phyloP scores from a whole-genome alignment of 2,329 filamentous ascomycete genomes.

The Colletotrichum ledebouriae region DNA sequence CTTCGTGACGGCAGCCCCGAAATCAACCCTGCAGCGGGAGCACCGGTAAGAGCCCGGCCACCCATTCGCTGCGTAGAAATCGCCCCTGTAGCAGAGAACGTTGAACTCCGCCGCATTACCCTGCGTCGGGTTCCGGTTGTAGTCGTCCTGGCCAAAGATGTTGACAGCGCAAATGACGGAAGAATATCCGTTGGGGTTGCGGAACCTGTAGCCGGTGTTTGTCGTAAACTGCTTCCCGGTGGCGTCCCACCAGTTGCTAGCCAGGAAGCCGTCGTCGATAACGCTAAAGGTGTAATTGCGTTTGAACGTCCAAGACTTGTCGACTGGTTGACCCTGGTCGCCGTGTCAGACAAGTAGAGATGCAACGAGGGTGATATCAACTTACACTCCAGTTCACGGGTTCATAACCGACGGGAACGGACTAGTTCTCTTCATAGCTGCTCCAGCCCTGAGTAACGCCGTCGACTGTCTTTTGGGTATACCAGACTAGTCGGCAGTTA shows the following conservation, averaged over 20 bases:
- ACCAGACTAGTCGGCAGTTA: constrained; percentile 1
- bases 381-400: constrained; percentile 2
- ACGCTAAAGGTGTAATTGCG: constrained; percentile 19
- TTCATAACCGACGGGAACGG: background rate
- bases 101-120: background rate
- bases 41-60: background rate
- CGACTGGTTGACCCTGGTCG: background rate
- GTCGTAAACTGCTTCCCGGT: background rate
- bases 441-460: constrained; percentile 2
- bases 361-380: constrained; percentile 8
- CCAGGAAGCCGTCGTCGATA: constrained; percentile 10
- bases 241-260: constrained; percentile 15
- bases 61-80: constrained; percentile 1
- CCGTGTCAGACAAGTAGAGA: constrained; percentile 5
- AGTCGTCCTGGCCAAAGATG: constrained; percentile 27
- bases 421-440: constrained; percentile 6
- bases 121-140: constrained; percentile 15
- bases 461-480: background rate
- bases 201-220: background rate
- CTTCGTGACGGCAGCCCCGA: constrained; percentile 10
- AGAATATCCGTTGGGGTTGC: background rate
- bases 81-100: constrained; percentile 44
- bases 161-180: constrained; percentile 30
- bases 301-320: constrained; percentile 20
- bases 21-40: background rate